A percentile compares a stretch with the other conserved stretches of the same genome.
These are phyloP conservation scores for Catharanthus roseus DNA, from an alignment of 257 asterid genomes.

Conservation along the genomic window DNA sequence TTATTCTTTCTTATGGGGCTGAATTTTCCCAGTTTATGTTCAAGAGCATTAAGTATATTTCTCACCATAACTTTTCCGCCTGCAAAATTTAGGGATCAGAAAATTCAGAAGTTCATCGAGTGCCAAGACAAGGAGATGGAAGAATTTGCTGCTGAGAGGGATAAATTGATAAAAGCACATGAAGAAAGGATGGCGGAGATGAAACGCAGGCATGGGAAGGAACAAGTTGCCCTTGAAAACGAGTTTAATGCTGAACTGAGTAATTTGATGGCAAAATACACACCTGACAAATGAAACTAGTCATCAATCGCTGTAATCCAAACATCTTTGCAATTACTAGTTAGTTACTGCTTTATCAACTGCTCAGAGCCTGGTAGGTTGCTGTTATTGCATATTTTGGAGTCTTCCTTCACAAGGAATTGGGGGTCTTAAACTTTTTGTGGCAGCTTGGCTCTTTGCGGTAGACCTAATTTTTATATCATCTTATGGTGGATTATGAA, in stretches of 20 bases:
- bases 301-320: background rate
- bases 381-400: background rate
- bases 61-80: background rate
- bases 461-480: background rate
- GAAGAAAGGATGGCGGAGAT: slow-evolving; percentile 30
- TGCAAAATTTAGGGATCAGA: slow-evolving; percentile 35
- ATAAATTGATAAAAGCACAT: slow-evolving; percentile 31
- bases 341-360: no score
- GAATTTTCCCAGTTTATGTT: background rate
- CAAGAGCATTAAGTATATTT: background rate
- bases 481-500: background rate
- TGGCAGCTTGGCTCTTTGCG: background rate
- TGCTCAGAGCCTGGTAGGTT: background rate
- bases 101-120: slow-evolving; percentile 26
- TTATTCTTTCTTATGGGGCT: background rate
- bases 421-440: background rate
- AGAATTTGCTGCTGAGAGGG: slow-evolving; percentile 30
- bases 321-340: background rate
- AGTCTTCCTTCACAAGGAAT: background rate
- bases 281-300: background rate
- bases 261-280: slow-evolving; percentile 33
- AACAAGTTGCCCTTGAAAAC: slow-evolving; percentile 39
- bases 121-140: slow-evolving; percentile 40
- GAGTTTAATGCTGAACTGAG: slow-evolving; percentile 31
- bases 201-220: slow-evolving; percentile 34